These are phyloP conservation scores for Mucor irregularis DNA, from an alignment of 371 early-diverging fungal genomes.

Conservation along the genomic window DNA sequence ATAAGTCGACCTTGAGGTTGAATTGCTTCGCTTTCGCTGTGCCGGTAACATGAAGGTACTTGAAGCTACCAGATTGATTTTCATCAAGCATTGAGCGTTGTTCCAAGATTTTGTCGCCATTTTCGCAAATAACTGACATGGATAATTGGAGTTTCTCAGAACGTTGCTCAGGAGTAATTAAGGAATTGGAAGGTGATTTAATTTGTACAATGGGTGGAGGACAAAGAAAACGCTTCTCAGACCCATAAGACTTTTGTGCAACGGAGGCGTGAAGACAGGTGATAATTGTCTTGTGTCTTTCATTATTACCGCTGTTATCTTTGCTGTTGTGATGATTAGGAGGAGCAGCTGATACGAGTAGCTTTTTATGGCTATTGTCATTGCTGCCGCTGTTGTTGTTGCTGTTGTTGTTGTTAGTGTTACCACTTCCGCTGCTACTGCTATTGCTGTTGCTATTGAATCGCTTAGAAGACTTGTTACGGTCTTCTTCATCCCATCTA, in stretches of 20 bases:
- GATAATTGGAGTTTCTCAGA: slow-evolving; percentile 52
- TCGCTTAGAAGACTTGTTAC: not conserved
- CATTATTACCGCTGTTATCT: not conserved
- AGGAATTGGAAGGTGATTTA: slow-evolving; percentile 17
- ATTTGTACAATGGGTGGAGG: slow-evolving; percentile 75
- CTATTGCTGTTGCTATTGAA: not conserved
- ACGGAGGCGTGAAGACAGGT: slow-evolving; percentile 68
- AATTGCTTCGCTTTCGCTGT: slow-evolving; percentile 80
- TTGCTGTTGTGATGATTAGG: slow-evolving; percentile 1
- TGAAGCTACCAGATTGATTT: slow-evolving; percentile 58
- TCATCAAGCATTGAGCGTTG: slow-evolving; percentile 59
- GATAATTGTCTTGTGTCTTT: slow-evolving; percentile 44
- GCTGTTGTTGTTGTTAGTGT: not conserved
- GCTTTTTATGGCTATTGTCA: not conserved
- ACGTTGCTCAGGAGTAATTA: slow-evolving; percentile 4
- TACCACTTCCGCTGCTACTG: not conserved
- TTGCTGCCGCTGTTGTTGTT: not conserved
- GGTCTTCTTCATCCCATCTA: slow-evolving; percentile 10
- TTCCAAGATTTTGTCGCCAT: slow-evolving; percentile 48
- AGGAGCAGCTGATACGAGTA: not conserved
- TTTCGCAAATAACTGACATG: slow-evolving; percentile 66
- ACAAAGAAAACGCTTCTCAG: slow-evolving; percentile 83
- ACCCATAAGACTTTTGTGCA: slow-evolving; percentile 89
- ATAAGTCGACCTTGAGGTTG: slow-evolving; percentile 61
- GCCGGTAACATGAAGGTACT: slow-evolving; percentile 74